Percentiles rank a stretch among this genome's conserved stretches.
phyloP scores from a whole-genome alignment of 306 rosid species.

The Arachis stenosperma region DNA sequence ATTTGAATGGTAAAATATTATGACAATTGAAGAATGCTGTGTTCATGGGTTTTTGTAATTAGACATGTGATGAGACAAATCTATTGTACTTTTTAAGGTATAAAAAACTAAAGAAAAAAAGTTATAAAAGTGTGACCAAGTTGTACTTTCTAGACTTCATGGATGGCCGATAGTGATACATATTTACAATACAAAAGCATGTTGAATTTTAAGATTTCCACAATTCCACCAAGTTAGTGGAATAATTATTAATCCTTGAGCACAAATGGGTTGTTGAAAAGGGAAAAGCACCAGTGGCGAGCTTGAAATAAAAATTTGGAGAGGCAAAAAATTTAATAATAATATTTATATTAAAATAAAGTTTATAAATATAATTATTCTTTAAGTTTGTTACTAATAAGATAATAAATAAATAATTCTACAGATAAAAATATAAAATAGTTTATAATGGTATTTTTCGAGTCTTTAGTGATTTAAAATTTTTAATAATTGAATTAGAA shows the following conservation, averaged over 20 bases:
- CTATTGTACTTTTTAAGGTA: slow-evolving; percentile 13
- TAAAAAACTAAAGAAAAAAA: neutral
- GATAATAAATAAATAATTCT: no score
- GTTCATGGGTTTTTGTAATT: neutral
- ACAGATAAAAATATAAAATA: no score
- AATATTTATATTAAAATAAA: no score
- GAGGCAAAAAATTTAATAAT: no score
- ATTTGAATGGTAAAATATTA: neutral
- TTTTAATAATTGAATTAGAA: no score
- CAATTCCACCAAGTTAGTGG: slow-evolving; percentile 40
- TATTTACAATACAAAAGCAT: slow-evolving; percentile 25
- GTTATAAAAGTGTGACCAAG: neutral
- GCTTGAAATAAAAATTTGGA: no score
- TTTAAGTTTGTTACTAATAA: no score
- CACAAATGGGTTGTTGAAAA: slow-evolving; percentile 43
- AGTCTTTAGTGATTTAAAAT: no score
- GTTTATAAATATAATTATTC: no score
- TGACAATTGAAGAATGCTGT: neutral
- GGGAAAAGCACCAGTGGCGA: neutral
- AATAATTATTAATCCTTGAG: slow-evolving; percentile 18
- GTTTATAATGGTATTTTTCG: no score
- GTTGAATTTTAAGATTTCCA: slow-evolving; percentile 35
- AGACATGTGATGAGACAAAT: slow-evolving; percentile 17
- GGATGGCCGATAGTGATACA: neutral
- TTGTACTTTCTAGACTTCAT: slow-evolving; percentile 31